Evolutionary conservation across 768 basidiomycete genomes (phyloP).

Genomic region (Xerocomellus dryophilus): DNA sequence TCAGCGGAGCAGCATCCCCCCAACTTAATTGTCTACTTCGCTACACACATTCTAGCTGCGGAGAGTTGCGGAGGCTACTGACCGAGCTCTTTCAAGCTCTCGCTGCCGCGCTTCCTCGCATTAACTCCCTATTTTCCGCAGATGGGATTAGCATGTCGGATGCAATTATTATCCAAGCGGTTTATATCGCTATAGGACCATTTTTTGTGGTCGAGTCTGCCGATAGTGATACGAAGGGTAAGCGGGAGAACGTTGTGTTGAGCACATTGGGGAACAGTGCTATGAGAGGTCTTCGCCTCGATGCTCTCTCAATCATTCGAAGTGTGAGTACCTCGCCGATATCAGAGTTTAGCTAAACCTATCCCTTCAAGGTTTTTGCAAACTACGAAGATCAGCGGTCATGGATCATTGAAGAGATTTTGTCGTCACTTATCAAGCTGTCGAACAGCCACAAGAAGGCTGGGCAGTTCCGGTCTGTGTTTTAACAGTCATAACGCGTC

Average conservation of each 20-base stretch:
- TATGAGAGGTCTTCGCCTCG: slow-evolving; percentile 77
- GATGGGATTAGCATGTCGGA: slow-evolving; percentile 78
- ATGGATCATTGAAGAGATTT: slow-evolving; percentile 98
- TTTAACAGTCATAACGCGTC: not conserved
- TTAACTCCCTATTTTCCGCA: slow-evolving; percentile 70
- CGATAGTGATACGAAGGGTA: slow-evolving; percentile 53
- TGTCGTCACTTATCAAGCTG: slow-evolving; percentile 84
- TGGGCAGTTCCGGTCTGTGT: slow-evolving; percentile 77
- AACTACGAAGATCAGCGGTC: slow-evolving; percentile 86
- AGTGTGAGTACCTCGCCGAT: slow-evolving; percentile 52
- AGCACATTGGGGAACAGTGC: slow-evolving; percentile 73
- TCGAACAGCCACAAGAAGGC: slow-evolving; percentile 88
- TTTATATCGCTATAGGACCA: slow-evolving; percentile 91
- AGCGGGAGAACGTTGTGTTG: slow-evolving; percentile 55
- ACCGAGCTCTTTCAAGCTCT: slow-evolving; percentile 73
- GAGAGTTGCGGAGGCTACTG: slow-evolving; percentile 46
- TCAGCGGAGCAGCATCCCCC: slow-evolving; percentile 39
- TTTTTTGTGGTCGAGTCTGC: slow-evolving; percentile 83
- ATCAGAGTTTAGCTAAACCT: not conserved
- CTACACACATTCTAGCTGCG: slow-evolving; percentile 34
- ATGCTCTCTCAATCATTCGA: slow-evolving; percentile 79
- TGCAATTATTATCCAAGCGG: slow-evolving; percentile 83
- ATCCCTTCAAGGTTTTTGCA: slow-evolving; percentile 71
- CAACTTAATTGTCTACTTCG: slow-evolving; percentile 53
- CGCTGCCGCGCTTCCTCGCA: slow-evolving; percentile 65